These are phyloP conservation scores for Phytopythium litorale DNA, from an alignment of 352 stramenopile species.

Conservation along the genomic window DNA sequence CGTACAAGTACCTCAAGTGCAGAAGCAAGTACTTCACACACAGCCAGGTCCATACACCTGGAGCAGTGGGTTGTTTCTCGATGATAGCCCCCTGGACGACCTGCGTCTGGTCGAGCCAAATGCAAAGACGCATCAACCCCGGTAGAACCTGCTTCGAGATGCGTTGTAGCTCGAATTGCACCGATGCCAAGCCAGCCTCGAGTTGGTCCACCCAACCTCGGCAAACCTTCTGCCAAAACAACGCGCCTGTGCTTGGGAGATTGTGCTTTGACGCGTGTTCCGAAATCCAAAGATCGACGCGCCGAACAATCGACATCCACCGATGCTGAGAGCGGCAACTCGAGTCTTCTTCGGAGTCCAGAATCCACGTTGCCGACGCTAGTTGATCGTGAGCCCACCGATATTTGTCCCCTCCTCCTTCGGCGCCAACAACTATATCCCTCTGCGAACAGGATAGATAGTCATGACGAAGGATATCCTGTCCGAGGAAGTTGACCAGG, in stretches of 20 bases:
- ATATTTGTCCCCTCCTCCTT: background rate
- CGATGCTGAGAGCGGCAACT: background rate
- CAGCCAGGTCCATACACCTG: slow-evolving; percentile 21
- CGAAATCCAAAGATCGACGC: slow-evolving; percentile 15
- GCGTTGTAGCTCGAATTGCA: slow-evolving; percentile 63
- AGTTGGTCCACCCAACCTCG: slow-evolving; percentile 38
- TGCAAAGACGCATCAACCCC: slow-evolving; percentile 39
- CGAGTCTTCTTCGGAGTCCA: slow-evolving; percentile 6
- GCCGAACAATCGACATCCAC: slow-evolving; percentile 10
- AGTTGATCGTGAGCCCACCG: slow-evolving; percentile 18
- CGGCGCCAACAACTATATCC: background rate
- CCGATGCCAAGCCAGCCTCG: slow-evolving; percentile 35
- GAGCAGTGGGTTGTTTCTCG: background rate
- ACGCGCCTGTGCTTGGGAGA: background rate
- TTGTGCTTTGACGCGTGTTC: slow-evolving; percentile 9
- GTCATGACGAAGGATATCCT: slow-evolving; percentile 11
- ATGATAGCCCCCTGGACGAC: slow-evolving; percentile 13
- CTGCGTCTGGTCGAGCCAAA: slow-evolving; percentile 42
- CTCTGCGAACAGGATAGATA: background rate
- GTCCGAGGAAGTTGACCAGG: slow-evolving; percentile 40
- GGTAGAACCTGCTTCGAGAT: slow-evolving; percentile 60
- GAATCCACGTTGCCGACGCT: slow-evolving; percentile 33
- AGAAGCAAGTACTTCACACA: slow-evolving; percentile 40
- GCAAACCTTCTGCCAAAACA: slow-evolving; percentile 33
- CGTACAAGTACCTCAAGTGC: slow-evolving; percentile 36